These are phyloP conservation scores for Pyrenophora tritici-repentis DNA, from an alignment of 2,329 filamentous ascomycete genomes.

Conservation along the genomic window DNA sequence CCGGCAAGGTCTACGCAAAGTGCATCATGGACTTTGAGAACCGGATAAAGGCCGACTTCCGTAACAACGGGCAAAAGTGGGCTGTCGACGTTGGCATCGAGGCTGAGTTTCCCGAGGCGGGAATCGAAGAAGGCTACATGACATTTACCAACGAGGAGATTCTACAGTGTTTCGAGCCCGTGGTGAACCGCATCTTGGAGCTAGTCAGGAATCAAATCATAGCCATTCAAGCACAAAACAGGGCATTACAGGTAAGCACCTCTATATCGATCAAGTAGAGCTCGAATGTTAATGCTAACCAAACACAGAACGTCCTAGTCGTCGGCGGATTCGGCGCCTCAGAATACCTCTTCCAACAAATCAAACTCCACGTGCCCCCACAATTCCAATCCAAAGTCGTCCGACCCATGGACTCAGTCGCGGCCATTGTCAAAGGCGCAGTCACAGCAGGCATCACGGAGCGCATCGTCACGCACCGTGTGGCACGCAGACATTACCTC, in stretches of 20 bases:
- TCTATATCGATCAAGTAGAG: background rate
- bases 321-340: conserved; percentile 98
- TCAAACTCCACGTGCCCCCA: conserved; percentile 96
- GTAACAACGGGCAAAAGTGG: conserved; percentile 99
- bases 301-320: conserved; percentile 78
- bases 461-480: conserved; percentile 93
- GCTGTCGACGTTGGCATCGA: conserved; percentile 98
- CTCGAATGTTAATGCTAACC: conserved; percentile 38
- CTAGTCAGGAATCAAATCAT: conserved; percentile 98
- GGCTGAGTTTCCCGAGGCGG: conserved; percentile 95
- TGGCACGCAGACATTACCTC: conserved; percentile 95
- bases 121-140: conserved; percentile 99
- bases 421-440: conserved; percentile 96
- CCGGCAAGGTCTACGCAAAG: conserved; percentile 97
- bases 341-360: conserved; percentile 99
- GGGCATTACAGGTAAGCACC: conserved; percentile 73
- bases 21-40: conserved; percentile 99
- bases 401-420: conserved; percentile 97
- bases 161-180: conserved; percentile 96
- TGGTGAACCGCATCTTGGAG: conserved; percentile 95
- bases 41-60: conserved; percentile 98
- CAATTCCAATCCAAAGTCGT: conserved; percentile 99
- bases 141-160: conserved; percentile 99
- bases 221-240: conserved; percentile 96
- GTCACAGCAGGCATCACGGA: conserved; percentile 98